A percentile compares a stretch with the other conserved stretches of the same genome.
Conservation (phyloP, 345 rosid species). For the Luvunga scandens region DNA sequence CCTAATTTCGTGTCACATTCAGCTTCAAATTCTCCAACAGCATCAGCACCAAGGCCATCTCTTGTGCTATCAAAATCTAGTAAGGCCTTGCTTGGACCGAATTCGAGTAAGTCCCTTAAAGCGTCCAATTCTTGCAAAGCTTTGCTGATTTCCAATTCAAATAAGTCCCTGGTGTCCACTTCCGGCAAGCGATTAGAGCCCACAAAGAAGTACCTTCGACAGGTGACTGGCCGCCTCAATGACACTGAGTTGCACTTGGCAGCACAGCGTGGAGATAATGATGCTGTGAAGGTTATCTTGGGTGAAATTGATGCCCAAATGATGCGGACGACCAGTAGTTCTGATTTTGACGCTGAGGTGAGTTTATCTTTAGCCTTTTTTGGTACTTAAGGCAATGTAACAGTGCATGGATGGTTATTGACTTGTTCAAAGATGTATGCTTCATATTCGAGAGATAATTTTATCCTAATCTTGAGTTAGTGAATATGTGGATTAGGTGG, state of each 20-base stretch:
- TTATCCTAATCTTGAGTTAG: not conserved
- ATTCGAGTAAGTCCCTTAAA: conserved; percentile 42
- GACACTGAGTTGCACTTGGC: conserved; percentile 96
- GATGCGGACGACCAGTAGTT: conserved; percentile 52
- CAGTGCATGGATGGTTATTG: not conserved
- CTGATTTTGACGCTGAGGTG: conserved; percentile 79
- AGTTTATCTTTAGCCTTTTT: not conserved
- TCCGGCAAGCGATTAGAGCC: conserved; percentile 78
- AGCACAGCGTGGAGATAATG: conserved; percentile 77
- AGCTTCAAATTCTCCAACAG: conserved; percentile 28
- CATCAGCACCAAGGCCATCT: conserved; percentile 39
- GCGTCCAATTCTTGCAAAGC: conserved; percentile 53
- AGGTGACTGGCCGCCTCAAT: conserved; percentile 90
- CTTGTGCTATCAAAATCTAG: conserved; percentile 48
- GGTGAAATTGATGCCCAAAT: conserved; percentile 77
- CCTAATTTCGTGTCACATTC: conserved; percentile 13
- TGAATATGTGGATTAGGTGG: conserved; percentile 37
- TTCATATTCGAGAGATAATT: not conserved
- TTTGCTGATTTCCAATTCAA: conserved; percentile 56
- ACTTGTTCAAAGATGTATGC: not conserved
- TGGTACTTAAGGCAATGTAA: not conserved
- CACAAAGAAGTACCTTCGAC: conserved; percentile 86
- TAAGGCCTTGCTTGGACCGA: conserved; percentile 37
- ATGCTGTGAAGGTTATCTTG: conserved; percentile 56
- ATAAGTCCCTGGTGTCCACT: conserved; percentile 54